Base-by-base conservation (phyloP, 2,329 filamentous ascomycete genomes). In the Fusarium nanum region DNA sequence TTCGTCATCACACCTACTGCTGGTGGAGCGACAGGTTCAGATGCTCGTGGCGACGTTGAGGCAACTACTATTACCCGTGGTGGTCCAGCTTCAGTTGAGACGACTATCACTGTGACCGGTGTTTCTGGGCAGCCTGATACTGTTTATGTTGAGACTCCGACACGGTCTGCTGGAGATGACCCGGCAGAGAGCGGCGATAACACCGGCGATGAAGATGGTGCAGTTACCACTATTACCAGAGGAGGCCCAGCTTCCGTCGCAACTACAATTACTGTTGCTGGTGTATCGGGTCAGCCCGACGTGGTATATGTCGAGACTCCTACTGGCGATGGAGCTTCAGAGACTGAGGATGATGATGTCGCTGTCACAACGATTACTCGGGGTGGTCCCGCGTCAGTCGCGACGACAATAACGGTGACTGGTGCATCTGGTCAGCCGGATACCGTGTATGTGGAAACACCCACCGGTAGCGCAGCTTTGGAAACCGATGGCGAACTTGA, bases 1-100 rank as follows among this genome's bases (percentile, higher is more conserved):
- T 34, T 59, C 5, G 27, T 65, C 1, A 41, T 65, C n/a, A 65
- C 62, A 0, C 62, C 62, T 7, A 64, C 60, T 25, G 10, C 34
- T 37, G 34, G 18, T n/a, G 34, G 18, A 37, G 34, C 18, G 6
- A 37, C 34, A 12, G 18, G 1, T 12, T 37, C 34, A 1, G 53
- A 23, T 20, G 12, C 16, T 18, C 14, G 7, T 1, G 47, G 16
- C 28, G 28, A 30, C 6, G 12, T 14, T 10, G 56, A 34, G 11
- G 20, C 11, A 6, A 25, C 28, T 16, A 48, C 46, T 7, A n/a
- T 48, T 6, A 53, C 56, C 2, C 47, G 20, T 1, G 55, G 55
- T 5, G 47, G 55, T 0, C 23, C 47, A 16, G 55, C 11, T 1
- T 22, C 48, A 9, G 48, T n/a, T 7, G n/a, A n/a, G 5, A 30